Evolutionary conservation across 2,329 filamentous ascomycete genomes (phyloP).

Genomic region (Aspergillus piperis): DNA sequence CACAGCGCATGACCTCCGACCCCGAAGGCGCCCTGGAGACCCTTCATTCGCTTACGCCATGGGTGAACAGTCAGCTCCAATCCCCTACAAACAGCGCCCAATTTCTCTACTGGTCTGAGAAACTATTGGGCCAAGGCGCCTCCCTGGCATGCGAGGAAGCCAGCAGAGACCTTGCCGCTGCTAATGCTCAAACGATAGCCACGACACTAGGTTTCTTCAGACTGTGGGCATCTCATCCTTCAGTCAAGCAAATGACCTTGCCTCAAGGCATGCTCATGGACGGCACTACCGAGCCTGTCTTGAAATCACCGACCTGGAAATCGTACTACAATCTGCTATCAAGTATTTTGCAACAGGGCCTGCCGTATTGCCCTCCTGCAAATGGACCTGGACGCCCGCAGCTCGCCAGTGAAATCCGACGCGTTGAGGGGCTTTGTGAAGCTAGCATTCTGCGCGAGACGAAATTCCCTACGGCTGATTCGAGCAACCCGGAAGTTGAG

Average conservation of each 20-base stretch:
- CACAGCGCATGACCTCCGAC: slow-evolving; percentile 46
- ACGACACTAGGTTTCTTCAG: slow-evolving; percentile 53
- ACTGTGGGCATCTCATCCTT: slow-evolving; percentile 44
- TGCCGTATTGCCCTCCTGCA: slow-evolving; percentile 39
- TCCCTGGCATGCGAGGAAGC: slow-evolving; percentile 64
- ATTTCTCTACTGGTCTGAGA: slow-evolving; percentile 75
- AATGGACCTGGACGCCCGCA: slow-evolving; percentile 56
- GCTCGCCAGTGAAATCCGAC: slow-evolving; percentile 74
- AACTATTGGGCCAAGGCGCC: slow-evolving; percentile 73
- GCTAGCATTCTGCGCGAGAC: slow-evolving; percentile 74
- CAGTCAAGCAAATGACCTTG: slow-evolving; percentile 29
- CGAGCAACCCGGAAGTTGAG: slow-evolving; percentile 78
- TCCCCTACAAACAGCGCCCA: slow-evolving; percentile 58
- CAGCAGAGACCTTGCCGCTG: slow-evolving; percentile 20
- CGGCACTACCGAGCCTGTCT: slow-evolving; percentile 23
- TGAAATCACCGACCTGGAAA: slow-evolving; percentile 67
- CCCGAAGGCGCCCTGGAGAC: slow-evolving; percentile 63
- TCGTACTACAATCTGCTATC: slow-evolving; percentile 83
- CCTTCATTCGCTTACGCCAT: slow-evolving; percentile 66
- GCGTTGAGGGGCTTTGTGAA: slow-evolving; percentile 78
- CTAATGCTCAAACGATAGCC: slow-evolving; percentile 31
- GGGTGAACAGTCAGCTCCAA: slow-evolving; percentile 50
- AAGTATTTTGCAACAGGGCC: slow-evolving; percentile 63
- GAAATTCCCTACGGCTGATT: slow-evolving; percentile 79
- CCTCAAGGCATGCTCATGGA: slow-evolving; percentile 18